Percentiles rank a stretch among this genome's conserved stretches.
These are phyloP conservation scores for Magnaporthiopsis rhizophila DNA, from an alignment of 2,329 filamentous ascomycete species.

Conservation along the genomic window DNA sequence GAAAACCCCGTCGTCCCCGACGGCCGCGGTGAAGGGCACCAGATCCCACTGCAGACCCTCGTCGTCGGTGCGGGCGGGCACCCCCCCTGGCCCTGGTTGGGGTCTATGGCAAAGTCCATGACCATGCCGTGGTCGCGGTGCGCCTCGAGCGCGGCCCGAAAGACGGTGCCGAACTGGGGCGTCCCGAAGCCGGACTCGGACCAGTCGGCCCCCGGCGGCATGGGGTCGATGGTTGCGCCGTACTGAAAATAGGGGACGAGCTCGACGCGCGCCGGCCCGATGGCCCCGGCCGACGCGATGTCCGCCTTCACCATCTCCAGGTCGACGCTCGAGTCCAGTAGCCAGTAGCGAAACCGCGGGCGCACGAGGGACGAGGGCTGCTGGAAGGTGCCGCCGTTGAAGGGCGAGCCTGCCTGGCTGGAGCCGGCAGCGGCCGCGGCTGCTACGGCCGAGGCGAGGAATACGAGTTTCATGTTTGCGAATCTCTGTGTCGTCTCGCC, in stretches of 20 bases:
- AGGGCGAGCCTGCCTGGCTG: too few relatives aligned
- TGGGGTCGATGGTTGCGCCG: constrained; percentile 22
- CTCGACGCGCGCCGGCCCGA: constrained; percentile 18
- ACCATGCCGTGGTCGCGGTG: constrained; percentile 26
- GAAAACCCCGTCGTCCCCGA: constrained; percentile 21
- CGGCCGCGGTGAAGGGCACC: constrained; percentile 18
- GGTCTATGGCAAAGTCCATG: constrained; percentile 37
- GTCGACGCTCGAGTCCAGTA: neutral
- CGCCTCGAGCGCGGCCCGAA: constrained; percentile 16
- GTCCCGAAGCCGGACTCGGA: constrained; percentile 6
- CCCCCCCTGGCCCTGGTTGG: constrained; percentile 40
- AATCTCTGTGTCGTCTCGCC: too few relatives aligned
- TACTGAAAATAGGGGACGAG: constrained; percentile 31
- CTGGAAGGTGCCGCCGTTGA: too few relatives aligned
- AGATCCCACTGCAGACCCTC: constrained; percentile 28
- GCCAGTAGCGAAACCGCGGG: neutral
- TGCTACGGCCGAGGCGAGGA: too few relatives aligned
- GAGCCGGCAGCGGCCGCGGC: too few relatives aligned
- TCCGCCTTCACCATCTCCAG: neutral
- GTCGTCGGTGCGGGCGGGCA: constrained; percentile 26
- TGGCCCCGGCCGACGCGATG: constrained; percentile 7
- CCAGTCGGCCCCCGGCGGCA: too few relatives aligned
- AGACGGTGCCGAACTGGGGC: constrained; percentile 13
- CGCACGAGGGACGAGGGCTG: too few relatives aligned
- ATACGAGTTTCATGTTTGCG: too few relatives aligned